Percentiles rank a stretch among this genome's conserved stretches.
phyloP scores from a whole-genome alignment of 2,329 filamentous ascomycete genomes.

The Cucurbitaria berberidis region DNA sequence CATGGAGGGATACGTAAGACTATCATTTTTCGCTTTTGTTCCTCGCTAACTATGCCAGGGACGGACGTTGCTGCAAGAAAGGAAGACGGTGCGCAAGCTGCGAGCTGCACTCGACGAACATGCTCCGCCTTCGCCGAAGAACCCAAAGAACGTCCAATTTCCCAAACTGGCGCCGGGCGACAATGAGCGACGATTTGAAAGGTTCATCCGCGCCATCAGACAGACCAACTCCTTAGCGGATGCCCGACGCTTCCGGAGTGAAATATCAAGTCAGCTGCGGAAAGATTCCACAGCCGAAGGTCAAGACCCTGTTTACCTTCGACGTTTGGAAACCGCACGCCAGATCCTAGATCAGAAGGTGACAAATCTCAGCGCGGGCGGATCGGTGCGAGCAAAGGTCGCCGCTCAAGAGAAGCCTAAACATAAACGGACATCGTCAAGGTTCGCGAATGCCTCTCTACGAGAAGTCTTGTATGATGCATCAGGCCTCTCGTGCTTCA shows the following conservation, averaged over 20 bases:
- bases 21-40: constrained; percentile 10
- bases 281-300: constrained; percentile 78
- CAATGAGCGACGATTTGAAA: constrained; percentile 90
- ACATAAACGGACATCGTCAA: constrained; percentile 59
- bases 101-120: constrained; percentile 93
- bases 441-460: constrained; percentile 75
- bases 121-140: constrained; percentile 77
- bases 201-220: constrained; percentile 87
- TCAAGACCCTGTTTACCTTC: constrained; percentile 84
- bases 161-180: constrained; percentile 82
- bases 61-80: constrained; percentile 86
- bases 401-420: constrained; percentile 49
- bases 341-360: constrained; percentile 89
- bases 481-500: constrained; percentile 94
- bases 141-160: constrained; percentile 69
- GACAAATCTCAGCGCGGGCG: constrained; percentile 74
- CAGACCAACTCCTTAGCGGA: constrained; percentile 92
- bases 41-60: constrained; percentile 56
- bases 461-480: constrained; percentile 88
- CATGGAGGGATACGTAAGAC: constrained; percentile 77
- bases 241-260: constrained; percentile 87
- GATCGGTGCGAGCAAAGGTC: constrained; percentile 53
- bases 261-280: constrained; percentile 90
- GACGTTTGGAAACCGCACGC: constrained; percentile 90
- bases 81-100: constrained; percentile 91